Evolutionary conservation across 345 rosid species (phyloP).

Genomic region (Euclidium syriacum): DNA sequence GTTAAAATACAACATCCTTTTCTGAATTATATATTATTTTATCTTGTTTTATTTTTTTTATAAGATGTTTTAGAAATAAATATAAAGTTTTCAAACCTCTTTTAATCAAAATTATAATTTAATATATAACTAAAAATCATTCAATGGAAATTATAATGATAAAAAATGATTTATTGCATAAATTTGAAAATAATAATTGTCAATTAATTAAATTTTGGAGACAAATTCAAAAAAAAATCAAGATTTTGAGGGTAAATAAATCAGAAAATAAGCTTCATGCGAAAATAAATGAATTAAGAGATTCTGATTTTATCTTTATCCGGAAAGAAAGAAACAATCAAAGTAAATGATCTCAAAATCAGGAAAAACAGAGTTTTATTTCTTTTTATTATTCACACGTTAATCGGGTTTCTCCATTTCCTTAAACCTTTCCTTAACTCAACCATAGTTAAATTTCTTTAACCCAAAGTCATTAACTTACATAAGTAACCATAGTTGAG

Average conservation of each 20-base stretch:
- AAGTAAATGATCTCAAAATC: slow-evolving; percentile 1
- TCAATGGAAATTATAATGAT: no score
- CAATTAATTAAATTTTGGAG: neutral
- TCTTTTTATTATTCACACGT: neutral
- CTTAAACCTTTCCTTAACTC: neutral
- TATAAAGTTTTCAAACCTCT: no score
- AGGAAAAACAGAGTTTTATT: neutral
- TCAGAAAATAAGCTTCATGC: neutral
- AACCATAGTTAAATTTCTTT: slow-evolving; percentile 24
- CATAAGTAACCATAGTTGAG: slow-evolving; percentile 22
- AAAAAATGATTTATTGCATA: no score
- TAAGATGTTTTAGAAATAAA: no score
- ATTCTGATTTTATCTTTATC: neutral
- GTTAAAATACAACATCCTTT: no score
- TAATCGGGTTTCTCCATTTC: neutral
- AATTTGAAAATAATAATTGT: no score
- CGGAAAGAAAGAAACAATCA: neutral
- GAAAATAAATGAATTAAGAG: neutral
- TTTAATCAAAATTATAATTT: no score
- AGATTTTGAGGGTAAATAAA: neutral
- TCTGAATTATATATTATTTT: no score
- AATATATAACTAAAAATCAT: no score
- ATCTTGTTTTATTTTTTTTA: no score
- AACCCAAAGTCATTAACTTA: slow-evolving; percentile 12
- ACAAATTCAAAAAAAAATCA: neutral